Base-by-base conservation (phyloP, 2,329 filamentous ascomycete species). In the Fusarium redolens region DNA sequence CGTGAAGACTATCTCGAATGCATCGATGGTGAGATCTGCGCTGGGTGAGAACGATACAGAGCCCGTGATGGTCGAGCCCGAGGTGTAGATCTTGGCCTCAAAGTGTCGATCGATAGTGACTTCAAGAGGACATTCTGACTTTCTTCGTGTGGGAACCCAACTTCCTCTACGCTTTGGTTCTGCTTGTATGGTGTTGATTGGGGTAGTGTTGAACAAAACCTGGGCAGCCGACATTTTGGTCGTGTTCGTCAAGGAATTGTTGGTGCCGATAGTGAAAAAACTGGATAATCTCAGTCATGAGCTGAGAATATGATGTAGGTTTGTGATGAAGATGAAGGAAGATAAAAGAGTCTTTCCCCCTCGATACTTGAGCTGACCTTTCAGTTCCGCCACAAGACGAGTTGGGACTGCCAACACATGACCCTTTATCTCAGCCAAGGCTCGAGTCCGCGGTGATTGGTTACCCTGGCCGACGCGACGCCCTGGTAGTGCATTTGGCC, bases 81-180 rank as follows among this genome's bases (percentile, higher is more conserved):
- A 69, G 4, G 70, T 75, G 6, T 76, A 76, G 12, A 65, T 45
- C 17, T 77, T 75, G 28, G 70, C 72, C 30, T 69, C 60, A 12
- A 63, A 70, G 5, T 76, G 72, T 8, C 73, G 56, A 35, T 77
- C 61, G n/a, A 77, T 61, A 3, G 56, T 38, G 7, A 77, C 61
- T 11, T 74, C 61, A 17, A 77, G 52, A 11, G 55, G 66, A 13
- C 61, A 63, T 31, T 69, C 65, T 38, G 52, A 58, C 12, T 60
- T 69, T 6, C 44, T 47, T 5, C 54, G 57, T 18, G 62, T 43
- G 20, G 66, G 54, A 10, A 71, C 68, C 70, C 70, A 73, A 12
- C 70, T 73, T 7, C 56, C 57, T 15, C 71, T 68, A 14, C 67
- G 56, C 44, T 57, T 73, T 8, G 71, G 37, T 3, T 71, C 55